These are phyloP conservation scores for Rubus idaeus DNA, from an alignment of 306 rosid species.

Conservation along the genomic window DNA sequence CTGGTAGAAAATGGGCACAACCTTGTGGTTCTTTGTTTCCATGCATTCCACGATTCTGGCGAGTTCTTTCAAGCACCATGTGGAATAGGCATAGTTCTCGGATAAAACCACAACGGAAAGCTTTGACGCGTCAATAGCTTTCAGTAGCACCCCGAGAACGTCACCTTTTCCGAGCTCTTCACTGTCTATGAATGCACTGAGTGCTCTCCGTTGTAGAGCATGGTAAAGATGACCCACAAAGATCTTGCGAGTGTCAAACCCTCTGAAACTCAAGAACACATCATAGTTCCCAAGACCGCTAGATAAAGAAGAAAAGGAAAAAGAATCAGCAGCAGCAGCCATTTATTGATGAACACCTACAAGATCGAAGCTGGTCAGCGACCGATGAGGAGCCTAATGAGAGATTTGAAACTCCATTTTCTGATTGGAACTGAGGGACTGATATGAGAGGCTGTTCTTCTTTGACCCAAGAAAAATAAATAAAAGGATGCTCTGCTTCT, in stretches of 20 bases:
- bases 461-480: not conserved
- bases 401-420: not conserved
- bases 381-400: not conserved
- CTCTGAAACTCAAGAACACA: constrained; percentile 17
- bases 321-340: not conserved
- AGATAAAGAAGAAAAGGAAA: not conserved
- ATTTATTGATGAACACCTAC: not conserved
- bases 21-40: not conserved
- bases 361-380: not conserved
- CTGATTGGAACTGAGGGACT: not conserved
- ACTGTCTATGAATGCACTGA: not conserved
- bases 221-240: not conserved
- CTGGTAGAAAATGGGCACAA: constrained; percentile 6
- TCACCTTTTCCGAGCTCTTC: not conserved
- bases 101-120: not conserved
- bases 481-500: too few relatives aligned
- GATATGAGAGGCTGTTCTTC: not conserved
- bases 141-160: not conserved
- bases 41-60: not conserved
- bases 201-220: not conserved
- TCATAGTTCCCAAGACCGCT: not conserved
- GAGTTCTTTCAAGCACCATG: constrained; percentile 14
- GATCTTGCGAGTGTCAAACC: not conserved
- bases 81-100: not conserved
- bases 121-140: not conserved